These are phyloP conservation scores for Phyllosticta citribraziliensis DNA, from an alignment of 2,329 filamentous ascomycete genomes.

Conservation along the genomic window DNA sequence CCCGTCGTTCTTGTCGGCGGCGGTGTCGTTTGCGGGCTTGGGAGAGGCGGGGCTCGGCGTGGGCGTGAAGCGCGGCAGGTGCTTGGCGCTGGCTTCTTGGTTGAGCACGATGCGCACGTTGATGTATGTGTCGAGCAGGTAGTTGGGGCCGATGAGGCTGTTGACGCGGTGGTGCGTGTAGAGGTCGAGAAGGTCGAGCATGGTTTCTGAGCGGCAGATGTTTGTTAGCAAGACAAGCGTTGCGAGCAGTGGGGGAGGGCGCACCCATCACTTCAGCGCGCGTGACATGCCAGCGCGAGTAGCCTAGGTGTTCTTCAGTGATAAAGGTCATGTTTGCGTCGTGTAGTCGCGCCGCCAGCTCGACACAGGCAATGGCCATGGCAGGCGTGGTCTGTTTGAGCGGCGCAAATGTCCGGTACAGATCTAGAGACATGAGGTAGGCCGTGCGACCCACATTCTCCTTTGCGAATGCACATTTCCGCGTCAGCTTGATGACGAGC, in stretches of 20 bases:
- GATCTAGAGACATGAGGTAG: constrained; percentile 75
- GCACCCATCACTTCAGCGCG: constrained; percentile 37
- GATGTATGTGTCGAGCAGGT: constrained; percentile 71
- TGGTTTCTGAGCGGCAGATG: constrained; percentile 50
- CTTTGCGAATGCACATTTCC: constrained; percentile 46
- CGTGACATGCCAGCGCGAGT: constrained; percentile 32
- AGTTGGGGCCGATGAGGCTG: constrained; percentile 63
- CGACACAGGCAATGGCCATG: constrained; percentile 71
- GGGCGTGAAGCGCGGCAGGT: constrained; percentile 36
- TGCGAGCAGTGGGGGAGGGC: not conserved
- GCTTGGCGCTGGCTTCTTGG: constrained; percentile 56
- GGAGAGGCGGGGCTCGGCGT: constrained; percentile 34
- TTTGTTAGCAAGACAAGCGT: not conserved
- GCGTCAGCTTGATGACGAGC: constrained; percentile 68
- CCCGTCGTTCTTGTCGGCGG: constrained; percentile 11
- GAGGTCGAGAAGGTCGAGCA: constrained; percentile 83
- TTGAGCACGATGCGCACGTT: constrained; percentile 81
- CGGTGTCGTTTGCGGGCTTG: constrained; percentile 16
- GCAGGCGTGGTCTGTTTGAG: constrained; percentile 83
- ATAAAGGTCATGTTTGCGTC: constrained; percentile 44
- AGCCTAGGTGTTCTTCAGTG: constrained; percentile 37
- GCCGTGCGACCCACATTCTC: constrained; percentile 54
- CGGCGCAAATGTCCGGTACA: constrained; percentile 88
- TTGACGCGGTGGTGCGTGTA: constrained; percentile 74
- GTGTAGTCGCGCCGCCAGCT: constrained; percentile 65